Conservation (phyloP, 257 asterid species). For the Solanum paucissectum region DNA sequence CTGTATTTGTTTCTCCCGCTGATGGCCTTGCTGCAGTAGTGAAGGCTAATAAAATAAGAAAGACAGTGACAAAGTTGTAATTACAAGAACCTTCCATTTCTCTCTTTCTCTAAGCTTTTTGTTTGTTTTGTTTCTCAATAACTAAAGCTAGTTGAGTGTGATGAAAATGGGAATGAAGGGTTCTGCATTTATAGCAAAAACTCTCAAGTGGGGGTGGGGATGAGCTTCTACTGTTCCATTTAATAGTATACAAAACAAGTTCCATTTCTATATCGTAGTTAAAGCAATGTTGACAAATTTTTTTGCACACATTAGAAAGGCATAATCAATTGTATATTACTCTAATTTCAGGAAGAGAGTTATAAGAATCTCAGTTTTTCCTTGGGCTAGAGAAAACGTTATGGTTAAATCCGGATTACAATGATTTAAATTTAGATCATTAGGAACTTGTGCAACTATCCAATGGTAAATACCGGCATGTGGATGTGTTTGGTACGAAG, state of each 20-base stretch:
- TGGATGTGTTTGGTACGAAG: too few species aligned
- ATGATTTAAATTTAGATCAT: not conserved
- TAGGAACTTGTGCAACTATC: not conserved
- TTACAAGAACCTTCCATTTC: slow-evolving; percentile 19
- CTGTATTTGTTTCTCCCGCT: slow-evolving; percentile 15
- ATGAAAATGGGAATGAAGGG: not conserved
- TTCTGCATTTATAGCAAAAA: not conserved
- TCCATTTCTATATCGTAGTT: not conserved
- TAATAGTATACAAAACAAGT: not conserved
- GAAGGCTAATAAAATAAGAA: not conserved
- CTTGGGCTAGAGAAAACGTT: not conserved
- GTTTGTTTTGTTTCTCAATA: not conserved
- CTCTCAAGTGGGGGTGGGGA: not conserved
- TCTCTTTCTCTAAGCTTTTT: not conserved
- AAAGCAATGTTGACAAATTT: not conserved
- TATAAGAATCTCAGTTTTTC: not conserved
- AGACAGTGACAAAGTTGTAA: not conserved
- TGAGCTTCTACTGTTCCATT: not conserved
- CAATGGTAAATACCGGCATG: too few species aligned
- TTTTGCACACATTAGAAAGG: not conserved
- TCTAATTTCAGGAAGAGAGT: not conserved
- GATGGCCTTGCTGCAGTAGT: slow-evolving; percentile 12
- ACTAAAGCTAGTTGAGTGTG: not conserved
- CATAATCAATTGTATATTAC: not conserved
- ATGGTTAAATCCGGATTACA: not conserved